phyloP scores from a whole-genome alignment of 257 asterid genomes.

The Paraleonurus japonicus region DNA sequence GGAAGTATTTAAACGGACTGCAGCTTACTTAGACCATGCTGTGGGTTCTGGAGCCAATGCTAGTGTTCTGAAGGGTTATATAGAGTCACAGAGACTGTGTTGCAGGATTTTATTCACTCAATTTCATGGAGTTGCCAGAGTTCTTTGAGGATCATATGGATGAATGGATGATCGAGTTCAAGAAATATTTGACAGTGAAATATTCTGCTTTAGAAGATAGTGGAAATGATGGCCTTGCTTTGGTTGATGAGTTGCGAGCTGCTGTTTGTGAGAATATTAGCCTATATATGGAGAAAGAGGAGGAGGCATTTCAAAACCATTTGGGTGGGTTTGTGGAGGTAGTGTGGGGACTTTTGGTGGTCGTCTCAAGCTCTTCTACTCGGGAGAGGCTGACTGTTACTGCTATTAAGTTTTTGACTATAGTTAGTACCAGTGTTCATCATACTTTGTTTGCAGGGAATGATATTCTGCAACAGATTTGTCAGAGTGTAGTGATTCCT shows the following conservation, averaged over 20 bases:
- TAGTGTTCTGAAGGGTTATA: conserved; percentile 46
- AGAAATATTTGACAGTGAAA: conserved; percentile 60
- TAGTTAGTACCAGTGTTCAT: conserved; percentile 76
- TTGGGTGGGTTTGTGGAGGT: conserved; percentile 80
- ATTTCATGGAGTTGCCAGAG: conserved; percentile 74
- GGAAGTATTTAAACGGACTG: conserved; percentile 69
- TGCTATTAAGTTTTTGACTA: conserved; percentile 81
- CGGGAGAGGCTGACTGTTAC: conserved; percentile 88
- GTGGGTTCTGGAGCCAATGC: conserved; percentile 47
- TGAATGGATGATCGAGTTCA: conserved; percentile 91
- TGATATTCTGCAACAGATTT: conserved; percentile 70
- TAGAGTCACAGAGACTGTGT: conserved; percentile 86
- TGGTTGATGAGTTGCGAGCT: conserved; percentile 76
- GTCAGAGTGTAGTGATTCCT: conserved; percentile 84
- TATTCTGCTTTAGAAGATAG: conserved; percentile 65
- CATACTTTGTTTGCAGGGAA: conserved; percentile 75
- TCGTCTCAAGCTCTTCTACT: conserved; percentile 54
- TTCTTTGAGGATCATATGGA: conserved; percentile 88
- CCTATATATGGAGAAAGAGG: conserved; percentile 83
- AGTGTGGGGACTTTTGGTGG: conserved; percentile 81
- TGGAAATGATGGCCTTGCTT: conserved; percentile 71
- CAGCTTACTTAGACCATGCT: conserved; percentile 49
- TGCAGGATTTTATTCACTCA: conserved; percentile 77
- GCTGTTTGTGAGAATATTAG: conserved; percentile 89
- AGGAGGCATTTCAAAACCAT: conserved; percentile 65